Evolutionary conservation across 768 basidiomycete species (phyloP).

Genomic region (Dentipellis sp.): DNA sequence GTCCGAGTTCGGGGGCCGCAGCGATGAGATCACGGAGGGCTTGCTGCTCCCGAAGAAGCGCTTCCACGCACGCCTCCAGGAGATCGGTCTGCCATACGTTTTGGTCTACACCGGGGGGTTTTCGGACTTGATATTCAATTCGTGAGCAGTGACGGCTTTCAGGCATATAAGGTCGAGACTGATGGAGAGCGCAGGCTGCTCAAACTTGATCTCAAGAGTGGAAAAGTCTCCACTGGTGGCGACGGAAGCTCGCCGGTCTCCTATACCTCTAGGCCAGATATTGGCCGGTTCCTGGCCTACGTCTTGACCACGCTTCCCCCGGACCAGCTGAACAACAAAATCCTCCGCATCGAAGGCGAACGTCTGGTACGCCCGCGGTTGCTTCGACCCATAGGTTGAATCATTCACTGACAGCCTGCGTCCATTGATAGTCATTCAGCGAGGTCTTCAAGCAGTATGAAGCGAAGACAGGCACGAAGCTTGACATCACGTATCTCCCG

Average conservation of each 20-base stretch:
- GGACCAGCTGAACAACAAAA: not conserved
- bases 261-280: not conserved
- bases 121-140: not conserved
- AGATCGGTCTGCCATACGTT: not conserved
- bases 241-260: constrained; percentile 1
- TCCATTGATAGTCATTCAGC: not conserved
- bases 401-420: not conserved
- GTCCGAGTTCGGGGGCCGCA: not conserved
- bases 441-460: not conserved
- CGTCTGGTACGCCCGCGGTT: not conserved
- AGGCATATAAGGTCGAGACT: not conserved
- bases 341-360: not conserved
- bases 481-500: not conserved
- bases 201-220: not conserved
- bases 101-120: not conserved
- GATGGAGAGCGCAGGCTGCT: not conserved
- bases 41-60: not conserved
- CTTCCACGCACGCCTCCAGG: not conserved
- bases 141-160: not conserved
- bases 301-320: not conserved
- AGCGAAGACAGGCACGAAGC: not conserved
- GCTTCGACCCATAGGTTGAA: not conserved
- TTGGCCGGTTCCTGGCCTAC: not conserved
- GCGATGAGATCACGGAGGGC: not conserved
- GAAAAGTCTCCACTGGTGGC: not conserved